Evolutionary conservation across 108 stramenopile species (phyloP).

Genomic region (Poteriospumella lacustris): DNA sequence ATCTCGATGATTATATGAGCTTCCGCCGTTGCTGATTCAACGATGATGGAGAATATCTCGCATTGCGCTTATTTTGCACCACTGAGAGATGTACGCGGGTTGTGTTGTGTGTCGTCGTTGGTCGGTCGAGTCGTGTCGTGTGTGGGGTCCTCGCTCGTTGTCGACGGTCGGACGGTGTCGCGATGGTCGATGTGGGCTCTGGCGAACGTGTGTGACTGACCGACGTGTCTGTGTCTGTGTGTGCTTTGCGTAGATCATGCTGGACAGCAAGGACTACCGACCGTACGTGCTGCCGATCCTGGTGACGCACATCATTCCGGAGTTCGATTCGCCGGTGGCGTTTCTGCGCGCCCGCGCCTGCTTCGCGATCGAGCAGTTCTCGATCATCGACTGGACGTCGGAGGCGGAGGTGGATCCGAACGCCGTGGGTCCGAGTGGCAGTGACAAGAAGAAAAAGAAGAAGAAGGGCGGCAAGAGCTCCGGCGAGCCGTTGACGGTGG

Average conservation of each 20-base stretch:
- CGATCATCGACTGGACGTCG: slow-evolving; percentile 64
- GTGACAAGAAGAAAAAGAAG: slow-evolving; percentile 46
- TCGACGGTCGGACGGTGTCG: no score
- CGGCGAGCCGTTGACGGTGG: neutral
- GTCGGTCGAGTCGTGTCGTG: no score
- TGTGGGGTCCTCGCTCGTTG: no score
- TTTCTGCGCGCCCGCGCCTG: slow-evolving; percentile 86
- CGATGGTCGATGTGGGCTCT: no score
- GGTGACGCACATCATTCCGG: slow-evolving; percentile 81
- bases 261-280: slow-evolving; percentile 67
- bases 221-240: slow-evolving; percentile 50
- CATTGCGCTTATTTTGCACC: no score
- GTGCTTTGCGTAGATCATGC: slow-evolving; percentile 28
- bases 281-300: slow-evolving; percentile 73
- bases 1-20: no score
- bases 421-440: slow-evolving; percentile 61
- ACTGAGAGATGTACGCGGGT: no score
- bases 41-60: no score
- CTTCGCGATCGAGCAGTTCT: slow-evolving; percentile 87
- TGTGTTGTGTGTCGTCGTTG: no score
- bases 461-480: neutral
- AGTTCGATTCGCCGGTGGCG: slow-evolving; percentile 78
- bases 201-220: no score
- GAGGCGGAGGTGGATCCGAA: slow-evolving; percentile 67
- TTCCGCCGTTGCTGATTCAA: no score